phyloP scores from a whole-genome alignment of 2,329 filamentous ascomycete species.

The Colletotrichum neosansevieriae region DNA sequence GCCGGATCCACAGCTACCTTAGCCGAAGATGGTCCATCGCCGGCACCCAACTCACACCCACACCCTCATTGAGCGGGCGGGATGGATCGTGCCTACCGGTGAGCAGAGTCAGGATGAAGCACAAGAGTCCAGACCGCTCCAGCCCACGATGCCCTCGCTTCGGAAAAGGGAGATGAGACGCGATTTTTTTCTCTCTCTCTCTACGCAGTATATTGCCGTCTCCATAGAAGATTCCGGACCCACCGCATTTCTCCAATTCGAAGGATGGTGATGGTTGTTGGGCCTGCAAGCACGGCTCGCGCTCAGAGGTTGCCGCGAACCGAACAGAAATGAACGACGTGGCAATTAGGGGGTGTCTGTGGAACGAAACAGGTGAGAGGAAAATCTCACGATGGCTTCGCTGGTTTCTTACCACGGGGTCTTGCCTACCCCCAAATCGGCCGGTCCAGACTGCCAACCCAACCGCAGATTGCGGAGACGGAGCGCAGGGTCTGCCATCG shows the following conservation, averaged over 20 bases:
- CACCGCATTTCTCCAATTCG: conserved; percentile 2
- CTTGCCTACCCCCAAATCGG: conserved; percentile 15
- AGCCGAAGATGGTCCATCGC: neutral
- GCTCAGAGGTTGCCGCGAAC: neutral
- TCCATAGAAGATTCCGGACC: conserved; percentile 28
- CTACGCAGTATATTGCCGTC: neutral
- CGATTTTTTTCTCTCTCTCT: neutral
- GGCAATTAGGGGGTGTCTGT: conserved; percentile 14
- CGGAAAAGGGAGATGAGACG: neutral
- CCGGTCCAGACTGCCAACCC: conserved; percentile 36
- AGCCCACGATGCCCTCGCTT: conserved; percentile 22
- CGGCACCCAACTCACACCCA: neutral
- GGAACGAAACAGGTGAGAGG: neutral
- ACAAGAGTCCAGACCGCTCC: conserved; percentile 15
- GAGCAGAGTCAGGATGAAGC: neutral
- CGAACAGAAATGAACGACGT: conserved; percentile 32
- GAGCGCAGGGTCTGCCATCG: conserved; percentile 15
- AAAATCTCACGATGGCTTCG: conserved; percentile 39
- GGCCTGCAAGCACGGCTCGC: conserved; percentile 1
- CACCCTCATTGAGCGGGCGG: neutral
- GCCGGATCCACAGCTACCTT: conserved; percentile 6
- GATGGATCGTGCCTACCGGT: conserved; percentile 15
- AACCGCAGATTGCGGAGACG: conserved; percentile 29
- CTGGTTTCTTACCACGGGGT: conserved; percentile 24
- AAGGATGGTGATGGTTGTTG: neutral